Evolutionary conservation across 768 basidiomycete species (phyloP), one percentile per base, ranked within the genome.

Genomic region (Porpolomopsis calyptriformis): DNA sequence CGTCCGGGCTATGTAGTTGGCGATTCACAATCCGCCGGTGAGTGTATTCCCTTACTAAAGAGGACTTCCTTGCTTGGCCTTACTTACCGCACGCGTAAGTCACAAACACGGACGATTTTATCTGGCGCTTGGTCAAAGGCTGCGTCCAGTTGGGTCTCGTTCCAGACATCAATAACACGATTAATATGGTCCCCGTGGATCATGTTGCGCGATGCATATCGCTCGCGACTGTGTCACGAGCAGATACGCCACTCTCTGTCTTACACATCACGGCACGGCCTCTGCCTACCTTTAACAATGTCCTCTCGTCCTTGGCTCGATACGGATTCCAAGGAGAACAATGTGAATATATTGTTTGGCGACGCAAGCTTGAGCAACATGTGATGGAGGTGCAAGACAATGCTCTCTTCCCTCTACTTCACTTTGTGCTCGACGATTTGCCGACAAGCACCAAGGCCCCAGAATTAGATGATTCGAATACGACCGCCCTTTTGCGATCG

Each of bases 111-210:
- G 94, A 99, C 55, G 96, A 99, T 61, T 99, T 99, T 65, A 78
- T 99, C 46, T 98, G 94, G 94, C 79, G 96, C 2, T 69, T 99
- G 63, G 88, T 96, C 59, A 98, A 98, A 63, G 96, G 96, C n/a
- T 97, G 92, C 58, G 74, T 97, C 29, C 96, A 99, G 60, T 80
- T 98, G n/a, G 94, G 93, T 1, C 76, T 90, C 33, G 82, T 91
- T 2, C 96, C 96, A 8, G 89, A 99, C 59, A 97, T 99, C 63
- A 91, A 96, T 70, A 99, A 99, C 65, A 85, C 89, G 1, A 76
- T 99, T 57, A 99, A 99, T 66, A 93, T 97, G 84, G 89, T 93
- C 6, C 96, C 96, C 0, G 96, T 98, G 31, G 87, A 98, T 62
- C 87, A 93, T 60, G 93, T 99, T 51, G 92, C 96, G 1, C 75